These are phyloP conservation scores for Pyricularia sp. DNA, from an alignment of 2,329 filamentous ascomycete genomes.

Conservation along the genomic window DNA sequence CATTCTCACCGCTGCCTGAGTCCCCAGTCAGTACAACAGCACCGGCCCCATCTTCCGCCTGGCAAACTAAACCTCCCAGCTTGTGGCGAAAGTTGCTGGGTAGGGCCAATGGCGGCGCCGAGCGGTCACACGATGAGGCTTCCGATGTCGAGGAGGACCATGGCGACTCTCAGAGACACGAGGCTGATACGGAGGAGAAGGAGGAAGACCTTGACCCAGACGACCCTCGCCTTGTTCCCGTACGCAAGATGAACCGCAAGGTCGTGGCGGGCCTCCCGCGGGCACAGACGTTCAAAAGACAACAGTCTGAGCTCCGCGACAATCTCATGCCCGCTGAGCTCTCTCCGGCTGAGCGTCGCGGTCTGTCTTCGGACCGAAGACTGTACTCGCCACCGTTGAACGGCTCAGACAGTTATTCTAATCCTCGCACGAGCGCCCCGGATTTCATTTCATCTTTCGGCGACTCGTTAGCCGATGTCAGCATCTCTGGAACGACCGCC, in stretches of 20 bases:
- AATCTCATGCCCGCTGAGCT: slow-evolving; percentile 59
- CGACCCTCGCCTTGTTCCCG: slow-evolving; percentile 24
- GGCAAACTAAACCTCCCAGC: slow-evolving; percentile 7
- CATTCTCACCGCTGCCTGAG: slow-evolving; percentile 8
- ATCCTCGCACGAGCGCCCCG: slow-evolving; percentile 39
- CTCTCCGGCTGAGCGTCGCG: slow-evolving; percentile 58
- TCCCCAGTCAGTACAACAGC: neutral
- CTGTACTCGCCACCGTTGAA: slow-evolving; percentile 22
- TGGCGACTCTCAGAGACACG: neutral
- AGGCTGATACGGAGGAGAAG: slow-evolving; percentile 12
- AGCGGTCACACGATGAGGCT: neutral
- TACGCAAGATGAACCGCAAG: slow-evolving; percentile 39
- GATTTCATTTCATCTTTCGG: slow-evolving; percentile 21
- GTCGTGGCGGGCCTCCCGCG: slow-evolving; percentile 74
- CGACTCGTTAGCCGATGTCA: neutral
- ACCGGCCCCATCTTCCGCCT: neutral
- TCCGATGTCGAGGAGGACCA: slow-evolving; percentile 12
- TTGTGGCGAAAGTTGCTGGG: slow-evolving; percentile 10
- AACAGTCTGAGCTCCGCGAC: slow-evolving; percentile 70
- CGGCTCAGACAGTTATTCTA: slow-evolving; percentile 22
- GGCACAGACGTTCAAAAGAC: slow-evolving; percentile 69
- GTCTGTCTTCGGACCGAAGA: slow-evolving; percentile 55
- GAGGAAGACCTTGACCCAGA: slow-evolving; percentile 13
- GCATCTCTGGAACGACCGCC: neutral
- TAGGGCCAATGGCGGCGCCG: slow-evolving; percentile 1